Conservation (phyloP, 2,329 filamentous ascomycete genomes). For the Stemphylium beticola region DNA sequence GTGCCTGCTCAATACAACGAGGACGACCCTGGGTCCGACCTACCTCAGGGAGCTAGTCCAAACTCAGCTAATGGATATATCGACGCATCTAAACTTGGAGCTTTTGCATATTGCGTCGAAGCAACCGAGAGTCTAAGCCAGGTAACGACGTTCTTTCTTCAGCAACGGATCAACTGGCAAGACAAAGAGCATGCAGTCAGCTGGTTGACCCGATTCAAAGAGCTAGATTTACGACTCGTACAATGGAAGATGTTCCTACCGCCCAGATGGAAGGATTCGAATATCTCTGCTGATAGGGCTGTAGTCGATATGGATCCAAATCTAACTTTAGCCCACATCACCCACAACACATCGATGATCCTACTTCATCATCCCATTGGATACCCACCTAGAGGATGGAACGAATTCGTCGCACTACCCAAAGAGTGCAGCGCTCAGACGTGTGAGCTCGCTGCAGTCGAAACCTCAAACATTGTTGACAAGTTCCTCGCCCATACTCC, state of each 20-base stretch:
- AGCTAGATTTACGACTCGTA: slow-evolving; percentile 42
- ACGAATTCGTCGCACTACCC: slow-evolving; percentile 39
- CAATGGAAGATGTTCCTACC: slow-evolving; percentile 46
- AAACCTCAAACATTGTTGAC: slow-evolving; percentile 43
- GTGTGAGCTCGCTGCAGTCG: slow-evolving; percentile 41
- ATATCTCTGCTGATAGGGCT: slow-evolving; percentile 37
- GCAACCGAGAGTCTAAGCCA: slow-evolving; percentile 44
- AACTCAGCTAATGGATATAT: slow-evolving; percentile 41
- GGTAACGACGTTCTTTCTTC: slow-evolving; percentile 44
- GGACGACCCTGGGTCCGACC: slow-evolving; percentile 35
- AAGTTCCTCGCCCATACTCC: slow-evolving; percentile 39
- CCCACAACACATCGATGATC: slow-evolving; percentile 46
- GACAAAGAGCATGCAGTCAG: slow-evolving; percentile 44
- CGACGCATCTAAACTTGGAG: slow-evolving; percentile 44
- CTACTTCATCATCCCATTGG: slow-evolving; percentile 43
- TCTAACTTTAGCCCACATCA: slow-evolving; percentile 43
- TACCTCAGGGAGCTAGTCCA: slow-evolving; percentile 35
- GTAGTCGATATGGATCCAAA: slow-evolving; percentile 45
- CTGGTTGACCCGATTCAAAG: slow-evolving; percentile 45
- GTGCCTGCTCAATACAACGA: slow-evolving; percentile 45
- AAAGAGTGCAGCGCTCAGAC: slow-evolving; percentile 44
- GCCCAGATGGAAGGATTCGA: slow-evolving; percentile 42
- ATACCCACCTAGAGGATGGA: slow-evolving; percentile 39
- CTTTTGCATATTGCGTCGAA: slow-evolving; percentile 45
- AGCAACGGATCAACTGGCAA: slow-evolving; percentile 44